A percentile compares a stretch with the other conserved stretches of the same genome.
These are phyloP conservation scores for Gastrodia elata DNA, from an alignment of 106 monocot genomes.

Conservation along the genomic window DNA sequence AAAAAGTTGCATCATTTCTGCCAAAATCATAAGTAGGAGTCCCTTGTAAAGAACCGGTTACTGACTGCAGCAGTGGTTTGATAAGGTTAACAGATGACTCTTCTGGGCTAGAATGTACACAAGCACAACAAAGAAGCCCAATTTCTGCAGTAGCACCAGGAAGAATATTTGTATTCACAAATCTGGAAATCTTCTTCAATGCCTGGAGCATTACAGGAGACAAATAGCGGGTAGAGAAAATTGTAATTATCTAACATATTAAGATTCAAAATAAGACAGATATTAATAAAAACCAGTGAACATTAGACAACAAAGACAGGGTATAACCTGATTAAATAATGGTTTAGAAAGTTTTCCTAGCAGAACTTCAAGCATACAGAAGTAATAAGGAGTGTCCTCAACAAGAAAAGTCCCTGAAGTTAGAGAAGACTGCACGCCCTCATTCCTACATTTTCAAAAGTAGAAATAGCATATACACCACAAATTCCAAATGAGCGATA, in stretches of 20 bases:
- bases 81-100: constrained; percentile 54
- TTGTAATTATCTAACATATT: not conserved
- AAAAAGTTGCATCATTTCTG: constrained; percentile 30
- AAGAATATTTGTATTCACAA: constrained; percentile 82
- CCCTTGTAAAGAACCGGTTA: constrained; percentile 58
- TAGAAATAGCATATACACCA: not conserved
- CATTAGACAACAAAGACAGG: not conserved
- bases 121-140: constrained; percentile 95
- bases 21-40: constrained; percentile 55
- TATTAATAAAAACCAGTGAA: constrained; percentile 2
- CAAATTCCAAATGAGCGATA: not conserved
- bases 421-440: constrained; percentile 49
- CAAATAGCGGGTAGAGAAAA: too few relatives aligned
- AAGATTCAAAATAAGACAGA: not conserved
- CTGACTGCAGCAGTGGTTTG: constrained; percentile 58
- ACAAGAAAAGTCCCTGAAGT: constrained; percentile 88
- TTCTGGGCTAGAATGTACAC: constrained; percentile 76
- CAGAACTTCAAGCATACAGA: constrained; percentile 82
- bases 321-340: constrained; percentile 70
- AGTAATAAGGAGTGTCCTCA: constrained; percentile 74
- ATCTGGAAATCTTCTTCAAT: constrained; percentile 79
- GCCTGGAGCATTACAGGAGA: constrained; percentile 31
- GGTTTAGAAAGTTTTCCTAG: constrained; percentile 80
- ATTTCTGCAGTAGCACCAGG: constrained; percentile 89
- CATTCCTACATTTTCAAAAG: constrained; percentile 45